These are phyloP conservation scores for Arbutus unedo DNA, from an alignment of 148 eudicot genomes.

Conservation along the genomic window DNA sequence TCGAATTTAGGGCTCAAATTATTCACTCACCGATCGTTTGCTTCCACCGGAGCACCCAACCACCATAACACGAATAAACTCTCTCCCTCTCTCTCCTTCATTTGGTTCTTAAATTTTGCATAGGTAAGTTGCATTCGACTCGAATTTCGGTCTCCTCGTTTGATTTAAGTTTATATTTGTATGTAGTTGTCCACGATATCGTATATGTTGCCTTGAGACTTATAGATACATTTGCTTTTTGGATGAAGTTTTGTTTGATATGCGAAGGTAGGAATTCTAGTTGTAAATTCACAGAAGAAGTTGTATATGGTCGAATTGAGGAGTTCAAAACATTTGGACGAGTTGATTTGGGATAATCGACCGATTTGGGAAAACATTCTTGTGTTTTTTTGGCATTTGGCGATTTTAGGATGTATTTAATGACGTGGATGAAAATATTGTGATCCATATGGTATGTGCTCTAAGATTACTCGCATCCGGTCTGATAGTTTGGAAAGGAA, in stretches of 20 bases:
- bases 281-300: background rate
- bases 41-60: background rate
- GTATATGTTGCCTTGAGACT: background rate
- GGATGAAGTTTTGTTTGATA: background rate
- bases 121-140: background rate
- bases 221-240: background rate
- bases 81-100: background rate
- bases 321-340: background rate
- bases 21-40: background rate
- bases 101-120: background rate
- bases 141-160: background rate
- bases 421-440: background rate
- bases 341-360: background rate
- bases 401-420: background rate
- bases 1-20: conserved; percentile 11
- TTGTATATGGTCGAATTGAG: background rate
- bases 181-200: background rate
- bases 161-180: background rate
- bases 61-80: background rate
- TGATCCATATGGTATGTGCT: background rate
- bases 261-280: background rate
- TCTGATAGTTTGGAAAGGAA: background rate
- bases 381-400: background rate
- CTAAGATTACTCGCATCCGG: background rate
- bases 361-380: background rate